Evolutionary conservation across 2,329 filamentous ascomycete species (phyloP).

Genomic region (Capronia epimyces): DNA sequence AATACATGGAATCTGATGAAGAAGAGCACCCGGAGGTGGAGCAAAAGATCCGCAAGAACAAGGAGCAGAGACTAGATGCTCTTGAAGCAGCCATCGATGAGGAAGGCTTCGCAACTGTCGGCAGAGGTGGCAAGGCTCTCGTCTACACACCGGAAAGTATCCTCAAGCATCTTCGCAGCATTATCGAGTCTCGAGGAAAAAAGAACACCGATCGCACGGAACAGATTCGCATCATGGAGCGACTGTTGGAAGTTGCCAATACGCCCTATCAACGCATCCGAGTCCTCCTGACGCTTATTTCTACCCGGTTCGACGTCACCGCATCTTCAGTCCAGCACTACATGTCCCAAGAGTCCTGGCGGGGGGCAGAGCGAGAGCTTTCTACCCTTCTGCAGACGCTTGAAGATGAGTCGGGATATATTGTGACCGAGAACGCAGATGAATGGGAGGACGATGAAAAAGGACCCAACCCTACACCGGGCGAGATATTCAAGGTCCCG

Average conservation of each 20-base stretch:
- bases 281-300: conserved; percentile 83
- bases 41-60: conserved; percentile 41
- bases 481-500: conserved; percentile 81
- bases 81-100: conserved; percentile 59
- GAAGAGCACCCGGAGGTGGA: conserved; percentile 54
- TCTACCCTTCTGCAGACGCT: conserved; percentile 70
- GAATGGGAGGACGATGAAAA: conserved; percentile 99
- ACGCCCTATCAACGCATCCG: conserved; percentile 93
- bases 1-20: conserved; percentile 78
- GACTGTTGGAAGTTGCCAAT: conserved; percentile 78
- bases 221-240: conserved; percentile 97
- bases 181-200: conserved; percentile 93
- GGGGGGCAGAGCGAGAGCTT: conserved; percentile 84
- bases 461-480: conserved; percentile 64
- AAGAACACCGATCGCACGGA: conserved; percentile 96
- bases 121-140: conserved; percentile 79
- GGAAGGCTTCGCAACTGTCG: conserved; percentile 83
- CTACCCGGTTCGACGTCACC: conserved; percentile 88
- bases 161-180: conserved; percentile 88
- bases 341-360: conserved; percentile 97
- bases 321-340: conserved; percentile 65
- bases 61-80: conserved; percentile 46
- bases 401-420: conserved; percentile 69
- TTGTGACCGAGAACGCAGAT: conserved; percentile 86
- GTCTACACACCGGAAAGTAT: conserved; percentile 96